phyloP scores from a whole-genome alignment of 2,329 filamentous ascomycete genomes.

The Nemania diffusa region DNA sequence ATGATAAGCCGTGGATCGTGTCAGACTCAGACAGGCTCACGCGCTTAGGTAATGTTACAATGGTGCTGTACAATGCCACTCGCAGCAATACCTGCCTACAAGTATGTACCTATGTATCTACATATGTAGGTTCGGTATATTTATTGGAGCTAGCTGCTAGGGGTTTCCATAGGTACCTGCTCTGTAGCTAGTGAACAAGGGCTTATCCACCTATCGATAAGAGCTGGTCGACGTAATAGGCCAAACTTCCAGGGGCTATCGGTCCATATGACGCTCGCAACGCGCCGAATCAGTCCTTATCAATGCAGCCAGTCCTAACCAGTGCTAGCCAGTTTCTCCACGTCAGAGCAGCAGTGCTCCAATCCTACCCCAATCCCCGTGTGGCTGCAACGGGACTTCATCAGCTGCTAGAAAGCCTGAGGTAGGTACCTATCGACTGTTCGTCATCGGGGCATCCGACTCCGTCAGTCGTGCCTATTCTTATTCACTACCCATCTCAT shows the following conservation, averaged over 20 bases:
- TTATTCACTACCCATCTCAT: neutral
- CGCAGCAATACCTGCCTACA: neutral
- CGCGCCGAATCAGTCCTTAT: conserved; percentile 18
- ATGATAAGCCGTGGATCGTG: neutral
- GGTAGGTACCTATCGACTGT: conserved; percentile 12
- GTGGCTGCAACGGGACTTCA: neutral
- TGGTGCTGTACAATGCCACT: no score
- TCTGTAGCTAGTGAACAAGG: neutral
- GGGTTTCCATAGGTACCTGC: no score
- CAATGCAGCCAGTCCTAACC: neutral
- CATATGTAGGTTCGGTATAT: no score
- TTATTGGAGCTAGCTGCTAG: no score
- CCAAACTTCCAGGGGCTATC: neutral
- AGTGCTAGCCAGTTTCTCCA: conserved; percentile 7
- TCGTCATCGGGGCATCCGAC: conserved; percentile 38
- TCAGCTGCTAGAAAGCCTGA: conserved; percentile 7
- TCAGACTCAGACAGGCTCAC: neutral
- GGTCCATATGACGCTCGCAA: conserved; percentile 8
- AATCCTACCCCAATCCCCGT: neutral
- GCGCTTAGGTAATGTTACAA: no score
- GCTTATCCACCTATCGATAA: neutral
- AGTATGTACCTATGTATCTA: no score
- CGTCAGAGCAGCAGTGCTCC: conserved; percentile 16
- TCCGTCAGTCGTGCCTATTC: conserved; percentile 22
- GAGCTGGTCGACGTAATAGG: neutral